Percentiles rank a stretch among this genome's conserved stretches.
Conservation (phyloP, 2,329 filamentous ascomycete genomes). For the Cylindrodendrum hubeiense region DNA sequence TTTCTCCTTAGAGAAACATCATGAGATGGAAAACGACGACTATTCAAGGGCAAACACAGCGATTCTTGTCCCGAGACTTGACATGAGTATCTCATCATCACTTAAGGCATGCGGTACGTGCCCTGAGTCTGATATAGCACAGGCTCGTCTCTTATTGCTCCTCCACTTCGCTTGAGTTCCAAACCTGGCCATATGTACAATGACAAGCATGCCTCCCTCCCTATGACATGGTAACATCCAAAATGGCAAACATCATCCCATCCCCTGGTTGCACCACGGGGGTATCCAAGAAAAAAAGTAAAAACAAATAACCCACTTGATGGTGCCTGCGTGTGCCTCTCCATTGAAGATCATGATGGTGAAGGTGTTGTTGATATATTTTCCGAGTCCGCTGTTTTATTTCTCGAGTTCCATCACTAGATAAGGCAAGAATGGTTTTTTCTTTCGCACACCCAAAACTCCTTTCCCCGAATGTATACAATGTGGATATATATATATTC, state of each 20-base stretch:
- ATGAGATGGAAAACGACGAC: too few relatives aligned
- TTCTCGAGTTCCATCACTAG: background rate
- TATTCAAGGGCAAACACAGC: background rate
- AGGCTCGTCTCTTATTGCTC: background rate
- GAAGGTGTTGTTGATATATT: background rate
- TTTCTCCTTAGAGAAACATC: background rate
- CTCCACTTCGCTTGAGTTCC: background rate
- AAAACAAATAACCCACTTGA: background rate
- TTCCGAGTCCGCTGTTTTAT: background rate
- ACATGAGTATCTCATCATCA: background rate
- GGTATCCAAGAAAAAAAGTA: background rate
- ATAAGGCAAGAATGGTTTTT: background rate
- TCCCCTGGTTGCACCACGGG: background rate
- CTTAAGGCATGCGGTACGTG: too few relatives aligned
- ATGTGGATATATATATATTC: conserved; percentile 1
- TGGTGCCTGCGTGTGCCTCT: background rate
- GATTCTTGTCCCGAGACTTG: background rate
- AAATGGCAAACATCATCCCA: background rate
- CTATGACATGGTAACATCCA: background rate
- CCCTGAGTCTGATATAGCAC: background rate
- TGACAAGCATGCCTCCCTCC: background rate
- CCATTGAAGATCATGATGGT: background rate
- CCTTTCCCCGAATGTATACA: conserved; percentile 7
- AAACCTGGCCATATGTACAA: background rate
- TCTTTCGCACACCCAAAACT: conserved; percentile 12